Base-by-base conservation (phyloP, 495 filamentous ascomycete species). In the Corynascus novoguineensis region DNA sequence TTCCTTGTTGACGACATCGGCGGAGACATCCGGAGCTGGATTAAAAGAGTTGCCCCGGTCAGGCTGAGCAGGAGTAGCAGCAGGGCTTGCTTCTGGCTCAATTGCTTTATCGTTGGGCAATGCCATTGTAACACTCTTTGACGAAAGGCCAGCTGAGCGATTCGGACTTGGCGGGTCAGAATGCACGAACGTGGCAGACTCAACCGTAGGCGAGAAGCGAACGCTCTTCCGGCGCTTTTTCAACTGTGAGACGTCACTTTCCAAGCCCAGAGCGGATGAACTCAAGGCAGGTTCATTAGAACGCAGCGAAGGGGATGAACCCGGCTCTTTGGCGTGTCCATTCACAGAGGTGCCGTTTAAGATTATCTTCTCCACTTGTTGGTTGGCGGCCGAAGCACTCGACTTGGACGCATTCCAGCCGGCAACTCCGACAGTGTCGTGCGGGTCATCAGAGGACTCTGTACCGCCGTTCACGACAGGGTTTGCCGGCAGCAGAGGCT, bases 1-100 rank as follows among this genome's bases (percentile, higher is more conserved):
- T 60, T 99, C 93, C 72, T 91, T 83, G 65, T 97, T 84, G 45
- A 78, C 61, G 38, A 95, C 74, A 29, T 72, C 65, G 14, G 31
- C n/a, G 8, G 52, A n/a, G 22, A n/a, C 24, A 24, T 35, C 46
- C 10, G 34, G 25, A n/a, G 7, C 52, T 31, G 15, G 42, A 38
- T 27, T 8, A 14, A 22, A 14, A 2, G 19, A 1, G 7, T 5
- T 37, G 44, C 40, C 45, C 7, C 32, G 9, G 17, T 24, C 22
- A 35, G 54, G 47, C 17, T 11, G 38, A 17, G 40, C 11, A 12
- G 28, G 32, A 5, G 17, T 17, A 10, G 11, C 27, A 22, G 44
- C 12, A 6, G 11, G 14, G 5, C 7, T 17, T 4, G 25, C 47
- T 14, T 38, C 32, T 1, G 21, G 32, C 34, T 51, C 22, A 0